Base-by-base conservation (phyloP, 2,329 filamentous ascomycete genomes). In the Talaromyces sp. region DNA sequence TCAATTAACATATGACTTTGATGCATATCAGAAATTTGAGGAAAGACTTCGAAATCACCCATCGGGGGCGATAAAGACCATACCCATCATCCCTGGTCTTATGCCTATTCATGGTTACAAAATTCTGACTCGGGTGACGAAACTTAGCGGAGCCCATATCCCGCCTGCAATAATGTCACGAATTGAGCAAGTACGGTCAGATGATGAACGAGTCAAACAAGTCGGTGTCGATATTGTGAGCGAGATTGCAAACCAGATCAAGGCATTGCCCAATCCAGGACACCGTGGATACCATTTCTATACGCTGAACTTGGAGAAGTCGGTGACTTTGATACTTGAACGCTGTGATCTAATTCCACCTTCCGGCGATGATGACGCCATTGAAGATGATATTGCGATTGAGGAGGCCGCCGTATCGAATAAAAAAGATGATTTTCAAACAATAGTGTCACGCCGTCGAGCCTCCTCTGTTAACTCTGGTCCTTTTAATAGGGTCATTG, bases 31-130 rank as follows among this genome's bases (percentile, higher is more conserved):
- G 57, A 79, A 79, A 35, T 97, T 95, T 68, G 93, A 97, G 76
- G 81, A 78, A 63, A 83, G 81, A 53, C 73, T 99, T 64, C 81
- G 91, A 60, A 83, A 87, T 55, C 91, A 99, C 68, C 84, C 89
- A 50, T 95, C 89, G 67, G 91, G 91, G 3, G 82, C 83, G 2
- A 97, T 99, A 77, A 89, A 89, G 75, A 84, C 83, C 2, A 89
- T 97, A 22, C 88, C 90, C 6, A 95, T 99, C 64, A 89, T 99
- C 57, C 93, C 94, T 0, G 94, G 94, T 1, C 79, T 99, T 67
- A 97, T 99, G 92, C 94, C 94, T 11, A 91, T 99, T 54, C 94
- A 99, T 76, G 95, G 89, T 75, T 97, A 96, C 75, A 90, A 96
- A 72, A 97, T 96, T 79, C 84, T 99, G 67, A 91, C 91, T 68